Base-by-base conservation (phyloP, 164 flowering plant species). In the Magnolia sinica region DNA sequence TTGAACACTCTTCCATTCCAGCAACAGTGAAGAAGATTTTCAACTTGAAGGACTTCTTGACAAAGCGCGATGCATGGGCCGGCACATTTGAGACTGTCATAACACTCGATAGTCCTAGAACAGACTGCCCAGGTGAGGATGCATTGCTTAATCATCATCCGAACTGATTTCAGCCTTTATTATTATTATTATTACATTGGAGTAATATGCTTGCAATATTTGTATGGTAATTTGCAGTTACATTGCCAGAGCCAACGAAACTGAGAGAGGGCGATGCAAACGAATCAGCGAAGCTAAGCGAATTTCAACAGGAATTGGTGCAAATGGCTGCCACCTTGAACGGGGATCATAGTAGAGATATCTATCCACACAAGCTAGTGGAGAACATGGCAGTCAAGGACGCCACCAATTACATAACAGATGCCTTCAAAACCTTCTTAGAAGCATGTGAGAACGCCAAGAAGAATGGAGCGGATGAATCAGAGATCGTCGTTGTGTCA, bases 61-160 rank as follows among this genome's bases (percentile, higher is more conserved):
- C 94, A 1, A 90, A 90, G 84, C 90, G 98, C 1, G 98, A 94
- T 66, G 97, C 83, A 2, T 94, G 98, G 97, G 97, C 98, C 0
- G 97, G 96, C 24, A 91, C 98, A 0, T 90, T 92, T 67, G 98
- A 92, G 2, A 64, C 69, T 14, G 83, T 90, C 14, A 19, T 91
- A 8, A 91, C 76, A n/a, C 79, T 92, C 58, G 79, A 45, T 2
- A 87, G 74, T 64, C 96, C 98, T 27, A 87, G 98, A 86, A 83
- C 85, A 3, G 94, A 92, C 65, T 94, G 98, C 78, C 98, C 98
- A 81, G 92, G 98, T 94, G 73, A 79, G 24, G 24, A 8, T 50
- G 19, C 71, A 51, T n/a, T n/a, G 9, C 68, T 7, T 8, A 20
- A 64, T n/a, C 27, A n/a, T 23, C 68, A 8, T 64, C 7, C 31